phyloP scores from a whole-genome alignment of 2,329 filamentous ascomycete genomes.

The Penicillium nordicum region DNA sequence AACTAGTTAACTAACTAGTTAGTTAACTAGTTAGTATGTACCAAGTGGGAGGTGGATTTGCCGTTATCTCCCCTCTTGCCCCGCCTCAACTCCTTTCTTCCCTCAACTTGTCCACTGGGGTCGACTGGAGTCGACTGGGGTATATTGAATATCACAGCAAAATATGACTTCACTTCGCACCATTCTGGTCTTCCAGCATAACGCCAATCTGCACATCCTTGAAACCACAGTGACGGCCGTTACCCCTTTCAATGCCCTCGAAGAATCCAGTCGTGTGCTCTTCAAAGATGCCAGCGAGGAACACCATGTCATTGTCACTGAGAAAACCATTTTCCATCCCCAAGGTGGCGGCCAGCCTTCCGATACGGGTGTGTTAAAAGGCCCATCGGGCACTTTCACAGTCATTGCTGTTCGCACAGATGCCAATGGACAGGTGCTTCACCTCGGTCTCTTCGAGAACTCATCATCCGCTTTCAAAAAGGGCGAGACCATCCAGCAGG shows the following conservation, averaged over 20 bases:
- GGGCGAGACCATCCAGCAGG: slow-evolving; percentile 52
- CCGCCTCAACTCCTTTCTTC: neutral
- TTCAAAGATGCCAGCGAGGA: slow-evolving; percentile 56
- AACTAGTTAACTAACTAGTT: too few relatives aligned
- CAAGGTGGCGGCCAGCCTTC: slow-evolving; percentile 73
- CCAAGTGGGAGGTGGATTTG: too few relatives aligned
- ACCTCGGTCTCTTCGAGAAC: slow-evolving; percentile 59
- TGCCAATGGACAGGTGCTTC: slow-evolving; percentile 58
- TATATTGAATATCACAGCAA: neutral
- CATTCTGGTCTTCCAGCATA: slow-evolving; percentile 34
- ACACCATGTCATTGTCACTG: slow-evolving; percentile 58
- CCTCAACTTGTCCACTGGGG: too few relatives aligned
- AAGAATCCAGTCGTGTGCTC: slow-evolving; percentile 52
- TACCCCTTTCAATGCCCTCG: slow-evolving; percentile 49
- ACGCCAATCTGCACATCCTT: slow-evolving; percentile 43
- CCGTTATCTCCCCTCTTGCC: neutral
- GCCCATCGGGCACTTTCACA: slow-evolving; percentile 42
- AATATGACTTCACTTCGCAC: slow-evolving; percentile 11
- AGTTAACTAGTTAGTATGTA: too few relatives aligned
- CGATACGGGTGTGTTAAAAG: slow-evolving; percentile 59
- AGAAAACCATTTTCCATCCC: slow-evolving; percentile 69
- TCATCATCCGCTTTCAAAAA: slow-evolving; percentile 22
- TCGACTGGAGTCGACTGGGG: too few relatives aligned
- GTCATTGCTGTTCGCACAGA: slow-evolving; percentile 58
- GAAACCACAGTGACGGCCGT: slow-evolving; percentile 48